phyloP scores from a whole-genome alignment of 495 filamentous ascomycete species.

The Elasticomyces elasticus region DNA sequence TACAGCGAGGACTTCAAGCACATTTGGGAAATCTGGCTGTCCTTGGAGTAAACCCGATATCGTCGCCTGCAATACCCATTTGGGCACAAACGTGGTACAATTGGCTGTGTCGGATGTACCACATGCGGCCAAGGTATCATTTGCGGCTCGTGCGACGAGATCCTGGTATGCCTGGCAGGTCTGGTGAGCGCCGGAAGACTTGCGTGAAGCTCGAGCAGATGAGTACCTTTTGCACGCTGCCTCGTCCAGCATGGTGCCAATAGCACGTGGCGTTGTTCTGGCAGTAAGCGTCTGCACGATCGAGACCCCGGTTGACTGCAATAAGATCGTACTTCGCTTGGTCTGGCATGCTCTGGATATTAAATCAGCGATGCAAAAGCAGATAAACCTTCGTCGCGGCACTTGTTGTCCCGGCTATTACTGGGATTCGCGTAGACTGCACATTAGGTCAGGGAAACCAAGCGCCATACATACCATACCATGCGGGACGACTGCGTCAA shows the following conservation, averaged over 20 bases:
- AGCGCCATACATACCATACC: constrained; percentile 3
- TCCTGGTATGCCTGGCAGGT: background rate
- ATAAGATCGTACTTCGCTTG: background rate
- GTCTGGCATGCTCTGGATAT: background rate
- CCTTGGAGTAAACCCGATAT: background rate
- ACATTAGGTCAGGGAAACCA: too few species aligned
- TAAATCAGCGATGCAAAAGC: too few species aligned
- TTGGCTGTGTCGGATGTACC: background rate
- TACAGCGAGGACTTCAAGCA: background rate
- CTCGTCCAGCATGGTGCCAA: background rate
- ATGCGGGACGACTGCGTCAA: constrained; percentile 7
- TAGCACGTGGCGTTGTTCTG: background rate
- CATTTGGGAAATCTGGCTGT: constrained; percentile 2
- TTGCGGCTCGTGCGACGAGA: background rate
- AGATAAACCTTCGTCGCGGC: too few species aligned
- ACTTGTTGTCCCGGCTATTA: too few species aligned
- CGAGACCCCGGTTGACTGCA: background rate
- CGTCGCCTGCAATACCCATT: background rate
- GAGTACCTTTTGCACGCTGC: background rate
- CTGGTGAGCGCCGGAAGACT: background rate
- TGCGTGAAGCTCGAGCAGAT: too few species aligned
- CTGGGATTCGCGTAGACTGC: background rate
- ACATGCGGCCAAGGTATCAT: constrained; percentile 3
- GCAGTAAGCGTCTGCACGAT: constrained; percentile 4
- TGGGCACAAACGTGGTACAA: background rate